Base-by-base conservation (phyloP, 2,329 filamentous ascomycete species). In the Claviceps humidiphila region DNA sequence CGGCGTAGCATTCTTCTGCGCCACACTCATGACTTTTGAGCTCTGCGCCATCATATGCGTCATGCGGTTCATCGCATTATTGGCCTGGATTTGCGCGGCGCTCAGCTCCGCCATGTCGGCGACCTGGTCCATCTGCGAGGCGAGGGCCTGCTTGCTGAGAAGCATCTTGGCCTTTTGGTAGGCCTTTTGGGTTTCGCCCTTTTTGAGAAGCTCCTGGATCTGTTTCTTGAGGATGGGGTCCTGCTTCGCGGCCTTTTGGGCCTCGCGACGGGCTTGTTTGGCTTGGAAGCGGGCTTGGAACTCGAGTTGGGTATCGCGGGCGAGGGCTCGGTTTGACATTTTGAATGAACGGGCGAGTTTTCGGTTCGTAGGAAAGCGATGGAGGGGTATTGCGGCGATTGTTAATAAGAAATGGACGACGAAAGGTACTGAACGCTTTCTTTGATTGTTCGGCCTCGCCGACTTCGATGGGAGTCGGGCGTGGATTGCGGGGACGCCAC, bases 41-140 rank as follows among this genome's bases (percentile, higher is more conserved):
- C 76, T 79, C 65, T 77, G 75, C 24, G 73, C 74, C 77, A 81
- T 81, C 77, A 81, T 81, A 60, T 75, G 66, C 53, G 78, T 81
- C 78, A 81, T 81, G 58, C 77, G 75, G 68, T 81, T 81, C 77
- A 81, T 81, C 53, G 76, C 70, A 58, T 81, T 81, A 68, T 81
- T 81, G 62, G 78, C 77, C 68, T 81, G 76, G 65, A 82, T 81
- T 70, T 81, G 78, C 3, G 76, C 74, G 47, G 75, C 74, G 30
- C 72, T 77, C 30, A 81, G 70, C 65, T 81, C 78, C 26, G 78
- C 77, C 77, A 81, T 80, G 67, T 82, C 78, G 65, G 78, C 78
- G 63, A 80, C 78, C 66, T 78, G 76, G 65, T 81, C 78, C 76
- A 81, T 80, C 67, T 81, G 78, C 61, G 77, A 72, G 11, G 78